Conservation (phyloP, 2,329 filamentous ascomycete genomes). For the Immersiporthe knoxdaviesiana region DNA sequence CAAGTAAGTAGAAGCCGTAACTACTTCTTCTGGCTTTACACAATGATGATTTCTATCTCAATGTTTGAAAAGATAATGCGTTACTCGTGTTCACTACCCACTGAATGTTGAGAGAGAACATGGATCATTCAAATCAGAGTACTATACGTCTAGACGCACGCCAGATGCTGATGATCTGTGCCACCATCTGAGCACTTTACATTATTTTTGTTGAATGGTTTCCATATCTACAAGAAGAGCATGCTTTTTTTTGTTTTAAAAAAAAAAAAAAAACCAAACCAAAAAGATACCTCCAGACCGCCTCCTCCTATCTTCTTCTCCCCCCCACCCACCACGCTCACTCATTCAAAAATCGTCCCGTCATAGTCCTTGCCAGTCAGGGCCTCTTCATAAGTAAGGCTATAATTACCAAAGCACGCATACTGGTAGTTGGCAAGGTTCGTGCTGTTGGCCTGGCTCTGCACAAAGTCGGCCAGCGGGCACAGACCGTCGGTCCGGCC, state of each 20-base stretch:
- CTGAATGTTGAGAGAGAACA: not conserved
- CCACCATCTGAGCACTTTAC: not conserved
- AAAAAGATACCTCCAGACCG: not conserved
- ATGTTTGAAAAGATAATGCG: no score
- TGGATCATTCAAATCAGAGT: not conserved
- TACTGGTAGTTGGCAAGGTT: conserved; percentile 50
- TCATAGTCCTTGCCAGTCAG: conserved; percentile 47
- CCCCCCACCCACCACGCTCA: no score
- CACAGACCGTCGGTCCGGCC: conserved; percentile 51
- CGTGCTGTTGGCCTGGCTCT: conserved; percentile 44
- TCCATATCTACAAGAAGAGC: conserved; percentile 4
- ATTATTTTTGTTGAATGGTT: not conserved
- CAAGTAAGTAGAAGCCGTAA: no score
- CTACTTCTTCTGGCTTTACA: not conserved
- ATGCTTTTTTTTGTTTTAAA: not conserved
- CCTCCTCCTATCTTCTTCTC: not conserved
- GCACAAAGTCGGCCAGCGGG: conserved; percentile 45
- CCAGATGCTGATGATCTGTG: not conserved
- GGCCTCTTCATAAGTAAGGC: conserved; percentile 38
- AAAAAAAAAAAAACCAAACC: not conserved
- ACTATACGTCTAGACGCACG: not conserved
- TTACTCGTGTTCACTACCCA: no score
- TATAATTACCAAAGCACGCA: conserved; percentile 53
- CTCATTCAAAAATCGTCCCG: conserved; percentile 39
- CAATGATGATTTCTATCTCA: not conserved